Conservation (phyloP, 495 filamentous ascomycete genomes). For the Neohortaea acidophila region DNA sequence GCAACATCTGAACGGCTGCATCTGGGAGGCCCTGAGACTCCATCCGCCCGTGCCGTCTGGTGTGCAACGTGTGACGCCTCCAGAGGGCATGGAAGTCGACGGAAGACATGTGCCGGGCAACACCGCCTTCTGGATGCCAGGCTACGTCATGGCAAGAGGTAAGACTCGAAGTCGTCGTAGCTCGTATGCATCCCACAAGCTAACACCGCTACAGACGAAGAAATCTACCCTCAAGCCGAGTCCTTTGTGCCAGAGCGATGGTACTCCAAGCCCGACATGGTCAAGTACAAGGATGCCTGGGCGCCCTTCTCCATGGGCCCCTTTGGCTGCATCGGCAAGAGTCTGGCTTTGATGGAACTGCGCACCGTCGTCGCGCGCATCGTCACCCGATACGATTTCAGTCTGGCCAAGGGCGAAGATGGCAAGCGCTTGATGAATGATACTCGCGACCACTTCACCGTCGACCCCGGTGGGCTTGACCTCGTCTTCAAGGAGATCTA, state of each 20-base stretch:
- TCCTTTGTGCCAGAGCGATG: slow-evolving; percentile 42
- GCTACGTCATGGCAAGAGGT: slow-evolving; percentile 33
- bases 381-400: slow-evolving; percentile 29
- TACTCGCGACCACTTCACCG: slow-evolving; percentile 31
- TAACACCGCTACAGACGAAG: slow-evolving; percentile 10
- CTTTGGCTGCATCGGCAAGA: slow-evolving; percentile 36
- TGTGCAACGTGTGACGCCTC: slow-evolving; percentile 30
- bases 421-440: slow-evolving; percentile 24
- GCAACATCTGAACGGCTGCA: slow-evolving; percentile 33
- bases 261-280: slow-evolving; percentile 30
- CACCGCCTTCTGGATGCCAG: slow-evolving; percentile 29
- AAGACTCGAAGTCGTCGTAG: slow-evolving; percentile 3
- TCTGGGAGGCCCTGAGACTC: slow-evolving; percentile 40
- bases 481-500: slow-evolving; percentile 7
- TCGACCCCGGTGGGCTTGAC: slow-evolving; percentile 19
- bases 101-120: slow-evolving; percentile 31
- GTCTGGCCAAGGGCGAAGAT: slow-evolving; percentile 28
- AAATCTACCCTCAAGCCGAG: slow-evolving; percentile 23
- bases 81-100: slow-evolving; percentile 32
- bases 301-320: slow-evolving; percentile 32
- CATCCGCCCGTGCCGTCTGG: slow-evolving; percentile 34
- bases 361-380: slow-evolving; percentile 30
- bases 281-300: slow-evolving; percentile 32
- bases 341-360: slow-evolving; percentile 36
- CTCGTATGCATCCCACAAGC: slow-evolving; percentile 13